Evolutionary conservation across 1,284 basidiomycete species (phyloP).

Genomic region (Ustilago hordei): DNA sequence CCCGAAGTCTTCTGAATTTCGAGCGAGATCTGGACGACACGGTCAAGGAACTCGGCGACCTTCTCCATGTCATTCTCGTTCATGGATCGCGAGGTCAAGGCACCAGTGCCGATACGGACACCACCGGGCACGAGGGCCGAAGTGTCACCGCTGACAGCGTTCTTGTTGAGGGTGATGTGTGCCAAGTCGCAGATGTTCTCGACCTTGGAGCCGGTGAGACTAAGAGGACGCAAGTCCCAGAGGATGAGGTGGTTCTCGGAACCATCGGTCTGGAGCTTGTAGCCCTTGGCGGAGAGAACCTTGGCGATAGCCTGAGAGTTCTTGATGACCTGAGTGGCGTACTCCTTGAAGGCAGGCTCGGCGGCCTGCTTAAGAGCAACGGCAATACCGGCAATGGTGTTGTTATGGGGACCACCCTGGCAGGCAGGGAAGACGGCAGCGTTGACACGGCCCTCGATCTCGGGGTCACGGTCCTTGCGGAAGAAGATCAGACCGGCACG

Average conservation of each 20-base stretch:
- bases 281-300: conserved; percentile 64
- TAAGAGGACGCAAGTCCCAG: conserved; percentile 95
- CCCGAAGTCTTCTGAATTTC: conserved; percentile 88
- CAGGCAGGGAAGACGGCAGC: conserved; percentile 99
- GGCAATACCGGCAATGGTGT: conserved; percentile 96
- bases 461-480: conserved; percentile 87
- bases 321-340: conserved; percentile 92
- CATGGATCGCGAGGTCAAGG: conserved; percentile 95
- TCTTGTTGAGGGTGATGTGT: conserved; percentile 84
- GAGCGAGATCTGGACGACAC: conserved; percentile 65
- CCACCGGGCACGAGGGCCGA: conserved; percentile 97
- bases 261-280: conserved; percentile 96
- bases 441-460: conserved; percentile 95
- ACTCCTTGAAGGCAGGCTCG: conserved; percentile 89
- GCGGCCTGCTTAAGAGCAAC: conserved; percentile 94
- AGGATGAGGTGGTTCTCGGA: conserved; percentile 98
- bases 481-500: conserved; percentile 99
- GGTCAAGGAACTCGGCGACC: conserved; percentile 81
- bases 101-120: conserved; percentile 94
- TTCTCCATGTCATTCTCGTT: conserved; percentile 82
- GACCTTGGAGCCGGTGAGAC: conserved; percentile 95
- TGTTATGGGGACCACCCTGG: conserved; percentile 99
- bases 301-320: conserved; percentile 67
- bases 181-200: conserved; percentile 98
- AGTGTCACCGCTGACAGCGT: conserved; percentile 92